phyloP scores from a whole-genome alignment of 2,329 filamentous ascomycete genomes.

The Cladophialophora yegresii region DNA sequence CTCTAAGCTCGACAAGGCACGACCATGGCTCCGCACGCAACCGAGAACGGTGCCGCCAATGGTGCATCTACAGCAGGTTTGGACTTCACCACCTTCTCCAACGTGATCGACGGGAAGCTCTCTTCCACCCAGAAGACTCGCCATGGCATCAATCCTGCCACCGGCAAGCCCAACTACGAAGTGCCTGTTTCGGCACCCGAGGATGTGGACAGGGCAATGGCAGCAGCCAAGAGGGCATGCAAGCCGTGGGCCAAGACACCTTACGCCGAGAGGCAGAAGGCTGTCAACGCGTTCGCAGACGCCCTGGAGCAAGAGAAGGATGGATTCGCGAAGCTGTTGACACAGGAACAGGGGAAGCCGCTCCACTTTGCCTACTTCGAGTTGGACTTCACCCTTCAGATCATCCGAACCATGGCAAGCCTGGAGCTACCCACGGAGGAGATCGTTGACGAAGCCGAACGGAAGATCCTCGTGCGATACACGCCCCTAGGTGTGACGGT shows the following conservation, averaged over 20 bases:
- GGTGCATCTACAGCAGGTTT: constrained; percentile 11
- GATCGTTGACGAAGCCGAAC: constrained; percentile 17
- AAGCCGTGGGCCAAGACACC: constrained; percentile 49
- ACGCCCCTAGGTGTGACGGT: constrained; percentile 47
- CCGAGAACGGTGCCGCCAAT: constrained; percentile 8
- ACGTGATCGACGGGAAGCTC: constrained; percentile 56
- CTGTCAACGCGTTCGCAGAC: constrained; percentile 41
- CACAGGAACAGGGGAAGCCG: constrained; percentile 48
- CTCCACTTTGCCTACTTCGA: constrained; percentile 28
- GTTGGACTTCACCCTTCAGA: constrained; percentile 20
- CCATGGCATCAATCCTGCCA: constrained; percentile 56
- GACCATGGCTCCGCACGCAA: constrained; percentile 22
- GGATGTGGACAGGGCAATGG: constrained; percentile 56
- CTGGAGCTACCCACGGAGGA: constrained; percentile 25
- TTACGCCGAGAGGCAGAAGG: constrained; percentile 41
- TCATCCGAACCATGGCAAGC: constrained; percentile 20
- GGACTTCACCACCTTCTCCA: constrained; percentile 51
- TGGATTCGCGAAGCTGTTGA: constrained; percentile 44
- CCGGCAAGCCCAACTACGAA: constrained; percentile 51
- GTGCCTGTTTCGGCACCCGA: constrained; percentile 53
- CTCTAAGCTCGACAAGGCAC: background rate
- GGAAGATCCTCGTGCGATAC: constrained; percentile 43
- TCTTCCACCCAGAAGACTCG: constrained; percentile 49
- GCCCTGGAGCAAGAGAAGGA: constrained; percentile 43
- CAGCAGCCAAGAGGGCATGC: constrained; percentile 52